Percentiles rank a stretch among this genome's conserved stretches.
phyloP scores from a whole-genome alignment of 352 stramenopile species.

The Pythium brachiatum region DNA sequence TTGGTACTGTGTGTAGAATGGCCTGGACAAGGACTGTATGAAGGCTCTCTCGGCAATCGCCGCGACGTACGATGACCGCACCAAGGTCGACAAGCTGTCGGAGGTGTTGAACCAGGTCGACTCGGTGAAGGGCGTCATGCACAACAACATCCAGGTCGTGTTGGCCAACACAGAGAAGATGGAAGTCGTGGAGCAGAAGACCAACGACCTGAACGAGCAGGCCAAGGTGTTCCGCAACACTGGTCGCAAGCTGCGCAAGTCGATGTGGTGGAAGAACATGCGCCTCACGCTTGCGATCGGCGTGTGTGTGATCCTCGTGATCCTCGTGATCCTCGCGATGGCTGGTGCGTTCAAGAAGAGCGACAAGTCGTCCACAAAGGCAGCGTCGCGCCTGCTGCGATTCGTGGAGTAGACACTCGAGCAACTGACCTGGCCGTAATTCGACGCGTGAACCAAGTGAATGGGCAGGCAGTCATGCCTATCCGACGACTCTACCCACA shows the following conservation, averaged over 20 bases:
- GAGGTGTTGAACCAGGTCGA: constrained; percentile 84
- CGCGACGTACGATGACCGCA: constrained; percentile 78
- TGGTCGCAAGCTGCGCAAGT: constrained; percentile 67
- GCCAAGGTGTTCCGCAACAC: constrained; percentile 86
- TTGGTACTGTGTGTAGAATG: constrained; percentile 37
- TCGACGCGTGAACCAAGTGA: constrained; percentile 3
- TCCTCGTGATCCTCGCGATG: constrained; percentile 75
- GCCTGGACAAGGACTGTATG: constrained; percentile 73
- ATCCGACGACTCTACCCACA: constrained; percentile 1
- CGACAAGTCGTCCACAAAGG: constrained; percentile 9
- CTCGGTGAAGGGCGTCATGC: constrained; percentile 80
- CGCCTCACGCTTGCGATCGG: constrained; percentile 68
- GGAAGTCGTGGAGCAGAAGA: constrained; percentile 86
- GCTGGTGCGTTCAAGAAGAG: constrained; percentile 76
- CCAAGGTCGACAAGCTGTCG: constrained; percentile 85
- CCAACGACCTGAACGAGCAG: constrained; percentile 84
- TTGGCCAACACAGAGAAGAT: constrained; percentile 88
- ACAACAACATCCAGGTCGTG: constrained; percentile 87
- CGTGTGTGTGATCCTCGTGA: constrained; percentile 60
- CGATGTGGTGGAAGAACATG: constrained; percentile 89
- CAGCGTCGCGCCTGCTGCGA: constrained; percentile 25
- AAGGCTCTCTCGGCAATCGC: constrained; percentile 63
- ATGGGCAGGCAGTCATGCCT: background rate
- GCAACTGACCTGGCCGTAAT: background rate
- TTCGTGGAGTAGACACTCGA: constrained; percentile 16